Evolutionary conservation across 805 yeast genomes (phyloP).

Genomic region (Monosporozyma servazzii): DNA sequence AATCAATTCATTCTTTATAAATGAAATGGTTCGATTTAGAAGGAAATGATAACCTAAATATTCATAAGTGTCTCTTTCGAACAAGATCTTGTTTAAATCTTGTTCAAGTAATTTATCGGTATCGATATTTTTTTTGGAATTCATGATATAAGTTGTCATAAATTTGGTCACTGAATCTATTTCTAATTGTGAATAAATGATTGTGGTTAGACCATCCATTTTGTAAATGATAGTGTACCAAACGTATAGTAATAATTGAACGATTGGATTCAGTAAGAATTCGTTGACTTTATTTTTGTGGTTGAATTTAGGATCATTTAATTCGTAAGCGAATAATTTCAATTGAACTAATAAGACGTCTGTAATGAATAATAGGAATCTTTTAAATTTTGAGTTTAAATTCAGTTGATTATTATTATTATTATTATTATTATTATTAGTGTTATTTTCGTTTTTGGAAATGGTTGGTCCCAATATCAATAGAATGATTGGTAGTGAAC

Average conservation of each 20-base stretch:
- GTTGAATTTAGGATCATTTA: constrained; percentile 3
- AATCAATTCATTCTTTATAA: constrained; percentile 12
- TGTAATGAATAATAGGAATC: constrained; percentile 10
- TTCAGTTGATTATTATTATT: constrained; percentile 5
- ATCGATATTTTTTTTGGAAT: constrained; percentile 9
- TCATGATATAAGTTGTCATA: constrained; percentile 12
- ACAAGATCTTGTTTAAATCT: constrained; percentile 11
- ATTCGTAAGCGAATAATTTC: constrained; percentile 9
- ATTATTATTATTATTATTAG: no score
- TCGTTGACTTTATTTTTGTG: constrained; percentile 7
- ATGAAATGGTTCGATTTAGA: constrained; percentile 5
- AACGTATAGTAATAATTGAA: constrained; percentile 16
- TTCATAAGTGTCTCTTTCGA: constrained; percentile 8
- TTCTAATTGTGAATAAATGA: constrained; percentile 2
- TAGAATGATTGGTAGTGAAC: constrained; percentile 13
- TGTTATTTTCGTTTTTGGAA: no score
- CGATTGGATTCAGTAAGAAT: constrained; percentile 14
- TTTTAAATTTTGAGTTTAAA: neutral
- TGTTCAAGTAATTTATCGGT: constrained; percentile 10
- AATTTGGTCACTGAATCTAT: constrained; percentile 10
- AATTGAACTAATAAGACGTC: constrained; percentile 14
- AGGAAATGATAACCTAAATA: constrained; percentile 12
- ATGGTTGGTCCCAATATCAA: neutral
- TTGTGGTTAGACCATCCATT: neutral
- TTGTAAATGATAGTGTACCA: constrained; percentile 14